phyloP scores from a whole-genome alignment of 2,329 filamentous ascomycete species.

The Ceratocystis harringtonii region DNA sequence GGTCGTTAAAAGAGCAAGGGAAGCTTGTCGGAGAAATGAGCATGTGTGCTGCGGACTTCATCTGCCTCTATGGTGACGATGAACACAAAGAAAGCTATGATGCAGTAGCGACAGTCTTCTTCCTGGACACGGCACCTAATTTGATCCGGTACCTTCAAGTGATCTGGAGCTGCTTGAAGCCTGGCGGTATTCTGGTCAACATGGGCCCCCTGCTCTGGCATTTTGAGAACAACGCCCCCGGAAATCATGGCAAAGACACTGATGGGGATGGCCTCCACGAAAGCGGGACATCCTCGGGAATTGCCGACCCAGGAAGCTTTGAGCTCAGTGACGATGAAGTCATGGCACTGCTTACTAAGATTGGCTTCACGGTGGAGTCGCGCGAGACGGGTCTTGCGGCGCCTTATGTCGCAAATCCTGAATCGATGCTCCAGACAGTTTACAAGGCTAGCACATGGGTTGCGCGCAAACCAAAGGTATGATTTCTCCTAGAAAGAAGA shows the following conservation, averaged over 20 bases:
- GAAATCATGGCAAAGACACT: conserved; percentile 38
- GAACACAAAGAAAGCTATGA: conserved; percentile 52
- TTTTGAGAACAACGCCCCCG: conserved; percentile 61
- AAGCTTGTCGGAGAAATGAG: conserved; percentile 52
- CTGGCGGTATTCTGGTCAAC: conserved; percentile 74
- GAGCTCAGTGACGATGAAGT: conserved; percentile 88
- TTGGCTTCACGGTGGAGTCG: conserved; percentile 63
- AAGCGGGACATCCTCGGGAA: conserved; percentile 43
- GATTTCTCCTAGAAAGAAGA: conserved; percentile 9
- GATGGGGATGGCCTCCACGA: conserved; percentile 38
- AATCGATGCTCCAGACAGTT: conserved; percentile 72
- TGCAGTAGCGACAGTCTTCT: conserved; percentile 81
- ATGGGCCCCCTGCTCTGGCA: conserved; percentile 90
- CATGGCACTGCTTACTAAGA: conserved; percentile 51
- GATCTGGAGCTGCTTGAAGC: conserved; percentile 59
- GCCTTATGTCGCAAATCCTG: conserved; percentile 73
- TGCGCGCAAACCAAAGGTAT: conserved; percentile 47
- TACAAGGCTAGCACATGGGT: conserved; percentile 79
- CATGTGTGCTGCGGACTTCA: conserved; percentile 88
- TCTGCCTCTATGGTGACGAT: conserved; percentile 61
- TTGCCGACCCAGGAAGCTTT: conserved; percentile 77
- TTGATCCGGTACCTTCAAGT: conserved; percentile 78
- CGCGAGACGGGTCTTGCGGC: conserved; percentile 46
- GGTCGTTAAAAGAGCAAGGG: conserved; percentile 8
- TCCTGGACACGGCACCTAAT: conserved; percentile 93